Percentiles rank a stretch among this genome's conserved stretches.
Conservation (phyloP, 1,284 basidiomycete species). For the Schizopora paradoxa region DNA sequence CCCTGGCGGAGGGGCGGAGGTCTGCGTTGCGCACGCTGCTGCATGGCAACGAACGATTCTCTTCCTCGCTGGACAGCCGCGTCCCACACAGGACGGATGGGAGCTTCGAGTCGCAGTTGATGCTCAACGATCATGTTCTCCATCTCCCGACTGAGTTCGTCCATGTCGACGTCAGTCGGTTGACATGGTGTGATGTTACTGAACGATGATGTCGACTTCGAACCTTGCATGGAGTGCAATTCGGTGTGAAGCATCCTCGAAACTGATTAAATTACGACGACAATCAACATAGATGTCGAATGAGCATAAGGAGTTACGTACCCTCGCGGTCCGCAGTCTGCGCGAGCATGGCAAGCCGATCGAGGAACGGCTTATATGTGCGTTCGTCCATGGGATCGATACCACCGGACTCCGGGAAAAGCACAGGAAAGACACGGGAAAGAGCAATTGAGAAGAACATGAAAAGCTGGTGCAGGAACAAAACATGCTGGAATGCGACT, state of each 20-base stretch:
- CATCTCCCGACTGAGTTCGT: slow-evolving; percentile 7
- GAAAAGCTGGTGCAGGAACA: slow-evolving; percentile 73
- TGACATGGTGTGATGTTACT: slow-evolving; percentile 4
- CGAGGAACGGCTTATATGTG: slow-evolving; percentile 22
- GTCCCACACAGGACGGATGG: slow-evolving; percentile 11
- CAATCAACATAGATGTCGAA: slow-evolving; percentile 8
- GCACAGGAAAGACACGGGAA: slow-evolving; percentile 57
- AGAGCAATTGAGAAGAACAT: slow-evolving; percentile 67
- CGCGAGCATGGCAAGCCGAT: slow-evolving; percentile 20
- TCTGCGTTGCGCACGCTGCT: no score
- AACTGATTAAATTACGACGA: slow-evolving; percentile 22
- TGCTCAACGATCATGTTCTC: slow-evolving; percentile 16
- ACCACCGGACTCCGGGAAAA: slow-evolving; percentile 40
- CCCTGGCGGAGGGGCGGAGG: no score
- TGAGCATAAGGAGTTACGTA: slow-evolving; percentile 36
- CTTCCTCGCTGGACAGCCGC: no score
- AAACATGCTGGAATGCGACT: slow-evolving; percentile 66
- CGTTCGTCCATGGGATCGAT: slow-evolving; percentile 23
- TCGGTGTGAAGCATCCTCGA: slow-evolving; percentile 38
- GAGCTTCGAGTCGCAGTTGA: slow-evolving; percentile 10
- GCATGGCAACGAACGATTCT: no score
- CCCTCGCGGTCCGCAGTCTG: slow-evolving; percentile 27
- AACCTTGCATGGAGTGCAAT: slow-evolving; percentile 31
- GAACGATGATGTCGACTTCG: not conserved
- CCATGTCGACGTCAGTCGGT: not conserved